Percentiles rank a stretch among this genome's conserved stretches.
phyloP scores from a whole-genome alignment of 768 basidiomycete genomes.

The Tylopilus vinaceipallidus region DNA sequence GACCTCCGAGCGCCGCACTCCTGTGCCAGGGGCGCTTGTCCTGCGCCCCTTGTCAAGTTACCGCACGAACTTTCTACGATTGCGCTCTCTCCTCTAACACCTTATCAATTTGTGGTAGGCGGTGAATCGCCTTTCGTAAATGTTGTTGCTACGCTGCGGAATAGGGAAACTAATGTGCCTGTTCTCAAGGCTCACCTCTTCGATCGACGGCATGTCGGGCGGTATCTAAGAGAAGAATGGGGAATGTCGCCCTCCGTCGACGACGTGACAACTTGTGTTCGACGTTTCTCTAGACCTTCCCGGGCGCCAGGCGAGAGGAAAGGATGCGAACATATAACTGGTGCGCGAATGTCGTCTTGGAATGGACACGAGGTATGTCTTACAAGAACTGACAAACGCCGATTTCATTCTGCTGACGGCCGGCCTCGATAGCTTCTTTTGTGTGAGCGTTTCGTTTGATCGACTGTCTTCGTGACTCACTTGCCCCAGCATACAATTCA shows the following conservation, averaged over 20 bases:
- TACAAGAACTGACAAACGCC: background rate
- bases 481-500: conserved; percentile 59
- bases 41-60: conserved; percentile 66
- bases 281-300: conserved; percentile 64
- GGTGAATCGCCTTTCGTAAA: conserved; percentile 76
- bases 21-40: conserved; percentile 59
- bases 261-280: conserved; percentile 73
- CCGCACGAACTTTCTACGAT: conserved; percentile 69
- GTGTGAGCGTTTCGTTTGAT: conserved; percentile 41
- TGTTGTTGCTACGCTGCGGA: conserved; percentile 7
- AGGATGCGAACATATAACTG: conserved; percentile 66
- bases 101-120: conserved; percentile 83
- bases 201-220: conserved; percentile 72
- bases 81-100: conserved; percentile 72
- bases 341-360: conserved; percentile 62
- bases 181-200: conserved; percentile 46
- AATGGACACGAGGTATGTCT: conserved; percentile 72
- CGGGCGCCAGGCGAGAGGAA: conserved; percentile 34
- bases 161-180: background rate
- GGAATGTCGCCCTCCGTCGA: conserved; percentile 49
- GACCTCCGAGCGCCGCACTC: conserved; percentile 69
- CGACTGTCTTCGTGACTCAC: conserved; percentile 2
- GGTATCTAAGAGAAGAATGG: conserved; percentile 65
- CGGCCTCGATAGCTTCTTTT: conserved; percentile 50
- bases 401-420: conserved; percentile 10